Base-by-base conservation (phyloP, 345 rosid species). In the Dovyalis caffra region DNA sequence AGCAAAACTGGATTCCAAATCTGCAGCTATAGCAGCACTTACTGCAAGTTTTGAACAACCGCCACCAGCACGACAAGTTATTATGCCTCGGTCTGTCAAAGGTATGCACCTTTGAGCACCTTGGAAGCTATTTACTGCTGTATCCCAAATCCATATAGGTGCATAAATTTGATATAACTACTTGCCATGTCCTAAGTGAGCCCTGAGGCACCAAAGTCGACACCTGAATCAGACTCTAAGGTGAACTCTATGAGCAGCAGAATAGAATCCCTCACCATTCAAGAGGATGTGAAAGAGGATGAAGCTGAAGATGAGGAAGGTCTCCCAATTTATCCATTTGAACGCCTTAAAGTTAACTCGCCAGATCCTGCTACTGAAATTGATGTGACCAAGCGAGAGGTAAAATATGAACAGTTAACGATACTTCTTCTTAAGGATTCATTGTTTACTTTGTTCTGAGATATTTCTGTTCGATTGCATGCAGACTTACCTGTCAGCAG, bases 361-460 rank as follows among this genome's bases (percentile, higher is more conserved):
- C 61, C 87, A 20, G 92, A 92, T 78, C 98, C 94, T 57, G 80
- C 85, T 56, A 61, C 83, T 35, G 98, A 90, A 75, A 96, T 96
- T 74, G 98, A 96, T 82, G 90, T 93, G 79, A 93, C 97, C 71
- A 96, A 92, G 83, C 83, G 98, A 79, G 99, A 96, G 98, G 99
- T 93, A 86, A 60, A 74, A 49, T 37, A 68, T 66, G 21, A 35
- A 68, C 38, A 68, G 45, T 51, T 68, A 26, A 62, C 23, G 14
- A 69, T 29, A 7, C 7, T 6, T 61, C 6, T 20, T 51, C 49
- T 32, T 53, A 62, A 66, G 40, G 58, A 45, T 66, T 23, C 45
- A 6, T 58, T 32, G 35, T 61, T 53, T 18, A 38, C 37, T 34
- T 43, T 72, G 14, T 63, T 64, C 70, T 65, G 25, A 73, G 23